phyloP scores from a whole-genome alignment of 179 eudicot genomes.

The Patellifolia procumbens region DNA sequence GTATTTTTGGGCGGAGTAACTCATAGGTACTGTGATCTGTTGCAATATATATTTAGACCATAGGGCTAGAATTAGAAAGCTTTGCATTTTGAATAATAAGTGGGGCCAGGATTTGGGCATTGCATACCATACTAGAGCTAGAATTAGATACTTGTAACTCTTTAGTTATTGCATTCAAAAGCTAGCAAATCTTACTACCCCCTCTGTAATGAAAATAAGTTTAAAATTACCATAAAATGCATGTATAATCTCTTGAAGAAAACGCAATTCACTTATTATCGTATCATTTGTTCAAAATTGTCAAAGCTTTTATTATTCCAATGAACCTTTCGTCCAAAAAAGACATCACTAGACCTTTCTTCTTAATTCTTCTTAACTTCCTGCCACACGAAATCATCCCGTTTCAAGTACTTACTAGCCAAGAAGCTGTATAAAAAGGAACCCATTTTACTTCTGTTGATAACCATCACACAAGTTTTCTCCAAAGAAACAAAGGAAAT shows the following conservation, averaged over 20 bases:
- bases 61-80: not conserved
- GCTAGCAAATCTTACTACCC: not conserved
- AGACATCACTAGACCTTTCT: not conserved
- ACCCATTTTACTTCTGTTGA: not conserved
- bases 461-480: conserved; percentile 1
- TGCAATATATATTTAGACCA: conserved; percentile 1
- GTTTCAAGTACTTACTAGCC: conserved; percentile 10
- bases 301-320: conserved; percentile 1
- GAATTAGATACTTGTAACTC: not conserved
- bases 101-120: not conserved
- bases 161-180: not conserved
- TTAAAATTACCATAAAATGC: conserved; percentile 1
- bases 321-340: conserved; percentile 6
- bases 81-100: not conserved
- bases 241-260: not conserved
- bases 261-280: not conserved
- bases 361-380: conserved; percentile 12
- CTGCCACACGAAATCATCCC: conserved; percentile 17
- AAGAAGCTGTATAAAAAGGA: conserved; percentile 13
- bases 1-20: not conserved
- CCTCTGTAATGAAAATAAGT: not conserved
- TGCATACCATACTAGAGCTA: not conserved
- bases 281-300: not conserved
- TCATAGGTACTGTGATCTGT: not conserved
- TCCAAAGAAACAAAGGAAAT: not conserved